Percentiles rank a stretch among this genome's conserved stretches.
Evolutionary conservation across 345 rosid species (phyloP).

Genomic region (Heritiera fomes): DNA sequence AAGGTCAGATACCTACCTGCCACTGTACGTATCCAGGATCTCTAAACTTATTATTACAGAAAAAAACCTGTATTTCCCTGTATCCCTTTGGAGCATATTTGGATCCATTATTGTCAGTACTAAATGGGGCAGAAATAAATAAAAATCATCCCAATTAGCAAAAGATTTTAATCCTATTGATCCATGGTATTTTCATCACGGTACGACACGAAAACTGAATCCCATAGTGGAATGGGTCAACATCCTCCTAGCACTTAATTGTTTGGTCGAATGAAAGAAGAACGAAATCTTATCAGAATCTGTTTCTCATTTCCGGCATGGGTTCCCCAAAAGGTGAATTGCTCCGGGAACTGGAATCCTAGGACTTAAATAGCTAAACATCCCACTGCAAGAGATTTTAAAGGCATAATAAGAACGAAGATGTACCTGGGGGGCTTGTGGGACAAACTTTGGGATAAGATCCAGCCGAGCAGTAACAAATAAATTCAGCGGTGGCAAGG

Average conservation of each 20-base stretch:
- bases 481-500: background rate
- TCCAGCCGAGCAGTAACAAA: slow-evolving; percentile 10
- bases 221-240: too few species aligned
- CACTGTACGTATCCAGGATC: background rate
- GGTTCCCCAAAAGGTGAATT: background rate
- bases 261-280: background rate
- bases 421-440: background rate
- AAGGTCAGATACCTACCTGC: background rate
- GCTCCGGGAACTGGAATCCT: background rate
- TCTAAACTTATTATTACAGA: background rate
- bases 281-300: too few species aligned
- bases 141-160: too few species aligned
- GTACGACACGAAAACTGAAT: too few species aligned
- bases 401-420: background rate
- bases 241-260: too few species aligned
- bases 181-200: too few species aligned
- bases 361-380: background rate
- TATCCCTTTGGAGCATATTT: background rate
- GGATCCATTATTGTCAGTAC: too few species aligned
- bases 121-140: too few species aligned
- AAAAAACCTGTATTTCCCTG: background rate
- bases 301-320: too few species aligned
- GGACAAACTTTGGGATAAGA: background rate
- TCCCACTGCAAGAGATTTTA: too few species aligned
- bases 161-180: too few species aligned